A percentile compares a stretch with the other conserved stretches of the same genome.
phyloP scores from a whole-genome alignment of 225 moss, liverwort and hornwort species.

The Climacium dendroides region DNA sequence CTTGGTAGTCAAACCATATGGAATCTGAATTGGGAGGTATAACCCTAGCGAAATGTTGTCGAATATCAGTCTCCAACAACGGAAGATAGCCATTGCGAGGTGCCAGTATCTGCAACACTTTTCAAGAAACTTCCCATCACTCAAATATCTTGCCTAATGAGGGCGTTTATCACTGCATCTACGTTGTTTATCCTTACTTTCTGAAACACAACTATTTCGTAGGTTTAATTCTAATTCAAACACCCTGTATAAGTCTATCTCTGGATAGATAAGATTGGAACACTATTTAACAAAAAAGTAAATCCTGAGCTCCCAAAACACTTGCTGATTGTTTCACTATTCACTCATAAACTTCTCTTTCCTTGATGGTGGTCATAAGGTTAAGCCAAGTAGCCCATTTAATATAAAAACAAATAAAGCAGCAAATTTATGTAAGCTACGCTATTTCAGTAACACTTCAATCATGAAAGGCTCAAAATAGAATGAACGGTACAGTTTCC shows the following conservation, averaged over 20 bases:
- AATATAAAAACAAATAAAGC: background rate
- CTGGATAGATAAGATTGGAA: background rate
- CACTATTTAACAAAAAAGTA: background rate
- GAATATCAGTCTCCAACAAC: slow-evolving; percentile 62
- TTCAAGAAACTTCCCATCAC: background rate
- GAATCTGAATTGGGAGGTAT: slow-evolving; percentile 68
- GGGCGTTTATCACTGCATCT: background rate
- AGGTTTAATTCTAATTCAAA: background rate
- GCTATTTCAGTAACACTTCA: background rate
- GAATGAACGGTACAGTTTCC: background rate
- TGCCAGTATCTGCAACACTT: slow-evolving; percentile 63
- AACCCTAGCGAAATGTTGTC: slow-evolving; percentile 60
- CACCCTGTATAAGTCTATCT: background rate
- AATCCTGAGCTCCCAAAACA: background rate
- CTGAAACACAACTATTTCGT: background rate
- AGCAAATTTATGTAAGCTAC: background rate
- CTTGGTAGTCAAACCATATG: slow-evolving; percentile 93
- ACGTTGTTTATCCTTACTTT: background rate
- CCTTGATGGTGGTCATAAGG: background rate
- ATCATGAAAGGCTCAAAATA: background rate
- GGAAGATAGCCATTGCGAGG: slow-evolving; percentile 92
- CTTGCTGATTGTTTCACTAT: background rate
- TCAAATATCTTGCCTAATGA: background rate
- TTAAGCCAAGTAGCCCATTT: background rate
- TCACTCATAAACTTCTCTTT: background rate